These are phyloP conservation scores for Hirsutella rhossiliensis DNA, from an alignment of 2,329 filamentous ascomycete genomes.

Conservation along the genomic window DNA sequence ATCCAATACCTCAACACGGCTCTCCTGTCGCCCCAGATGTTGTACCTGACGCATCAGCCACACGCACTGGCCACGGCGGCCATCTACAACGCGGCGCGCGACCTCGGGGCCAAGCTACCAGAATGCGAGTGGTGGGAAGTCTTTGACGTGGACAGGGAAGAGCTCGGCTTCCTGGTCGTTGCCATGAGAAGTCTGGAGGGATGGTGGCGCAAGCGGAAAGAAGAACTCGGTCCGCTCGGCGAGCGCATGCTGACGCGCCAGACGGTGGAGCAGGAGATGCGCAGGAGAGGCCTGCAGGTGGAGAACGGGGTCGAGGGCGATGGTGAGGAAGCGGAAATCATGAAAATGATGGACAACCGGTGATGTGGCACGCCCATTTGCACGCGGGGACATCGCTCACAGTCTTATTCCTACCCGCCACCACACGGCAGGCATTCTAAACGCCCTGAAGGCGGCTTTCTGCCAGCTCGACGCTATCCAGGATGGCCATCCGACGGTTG, in stretches of 20 bases:
- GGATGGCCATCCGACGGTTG: too few relatives aligned
- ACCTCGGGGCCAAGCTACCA: constrained; percentile 65
- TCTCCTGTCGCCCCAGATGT: constrained; percentile 72
- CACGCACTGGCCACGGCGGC: constrained; percentile 74
- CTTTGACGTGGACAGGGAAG: constrained; percentile 90
- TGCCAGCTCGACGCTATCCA: too few relatives aligned
- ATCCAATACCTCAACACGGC: constrained; percentile 78
- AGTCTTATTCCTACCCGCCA: too few relatives aligned
- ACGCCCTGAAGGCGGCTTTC: too few relatives aligned
- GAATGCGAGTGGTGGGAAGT: constrained; percentile 94
- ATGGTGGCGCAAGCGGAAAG: constrained; percentile 49
- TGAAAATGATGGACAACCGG: constrained; percentile 24
- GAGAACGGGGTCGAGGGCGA: constrained; percentile 16
- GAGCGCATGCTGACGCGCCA: constrained; percentile 44
- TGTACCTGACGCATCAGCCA: constrained; percentile 89
- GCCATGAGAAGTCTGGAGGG: constrained; percentile 68
- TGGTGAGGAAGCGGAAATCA: constrained; percentile 32
- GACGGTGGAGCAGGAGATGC: constrained; percentile 47
- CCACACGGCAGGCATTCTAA: too few relatives aligned
- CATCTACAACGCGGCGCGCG: constrained; percentile 78
- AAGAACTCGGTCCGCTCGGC: constrained; percentile 36
- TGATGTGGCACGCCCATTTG: constrained; percentile 2
- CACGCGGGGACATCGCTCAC: too few relatives aligned
- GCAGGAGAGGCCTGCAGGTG: constrained; percentile 31
- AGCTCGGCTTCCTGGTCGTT: constrained; percentile 85